Conservation (phyloP, 495 filamentous ascomycete species). For the Neurospora sp. region DNA sequence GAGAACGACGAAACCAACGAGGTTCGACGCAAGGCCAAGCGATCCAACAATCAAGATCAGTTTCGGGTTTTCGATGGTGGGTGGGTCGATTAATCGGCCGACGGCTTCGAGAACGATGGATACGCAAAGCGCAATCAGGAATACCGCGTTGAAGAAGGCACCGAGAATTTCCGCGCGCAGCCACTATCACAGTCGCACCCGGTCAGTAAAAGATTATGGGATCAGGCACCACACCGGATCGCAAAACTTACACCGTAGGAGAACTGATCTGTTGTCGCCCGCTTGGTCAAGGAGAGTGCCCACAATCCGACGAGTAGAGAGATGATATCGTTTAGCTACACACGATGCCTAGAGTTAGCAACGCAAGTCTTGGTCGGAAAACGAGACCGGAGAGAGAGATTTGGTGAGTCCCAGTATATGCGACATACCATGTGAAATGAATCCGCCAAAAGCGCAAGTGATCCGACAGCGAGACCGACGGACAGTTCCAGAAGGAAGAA, state of each 20-base stretch:
- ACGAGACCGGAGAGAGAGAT: background rate
- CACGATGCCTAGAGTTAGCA: background rate
- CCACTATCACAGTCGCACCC: constrained; percentile 38
- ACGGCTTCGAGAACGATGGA: constrained; percentile 94
- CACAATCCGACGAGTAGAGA: constrained; percentile 87
- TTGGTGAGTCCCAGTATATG: background rate
- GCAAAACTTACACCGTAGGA: constrained; percentile 73
- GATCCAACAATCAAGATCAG: constrained; percentile 83
- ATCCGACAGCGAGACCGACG: constrained; percentile 75
- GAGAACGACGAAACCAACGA: constrained; percentile 79
- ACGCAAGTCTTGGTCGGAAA: background rate
- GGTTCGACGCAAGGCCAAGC: constrained; percentile 77
- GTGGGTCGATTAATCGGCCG: constrained; percentile 79
- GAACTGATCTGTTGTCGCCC: constrained; percentile 73
- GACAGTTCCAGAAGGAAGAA: constrained; percentile 89
- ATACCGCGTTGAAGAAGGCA: constrained; percentile 91
- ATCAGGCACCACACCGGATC: background rate
- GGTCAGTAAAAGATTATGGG: background rate
- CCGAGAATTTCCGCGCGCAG: constrained; percentile 96
- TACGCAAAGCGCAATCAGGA: constrained; percentile 88
- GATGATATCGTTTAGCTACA: constrained; percentile 86
- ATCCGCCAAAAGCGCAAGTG: constrained; percentile 88
- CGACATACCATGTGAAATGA: constrained; percentile 87
- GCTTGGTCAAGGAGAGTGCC: constrained; percentile 82
- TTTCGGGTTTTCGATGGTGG: constrained; percentile 69